These are phyloP conservation scores for Debaryomyces castellii DNA, from an alignment of 805 yeast species.

Conservation along the genomic window DNA sequence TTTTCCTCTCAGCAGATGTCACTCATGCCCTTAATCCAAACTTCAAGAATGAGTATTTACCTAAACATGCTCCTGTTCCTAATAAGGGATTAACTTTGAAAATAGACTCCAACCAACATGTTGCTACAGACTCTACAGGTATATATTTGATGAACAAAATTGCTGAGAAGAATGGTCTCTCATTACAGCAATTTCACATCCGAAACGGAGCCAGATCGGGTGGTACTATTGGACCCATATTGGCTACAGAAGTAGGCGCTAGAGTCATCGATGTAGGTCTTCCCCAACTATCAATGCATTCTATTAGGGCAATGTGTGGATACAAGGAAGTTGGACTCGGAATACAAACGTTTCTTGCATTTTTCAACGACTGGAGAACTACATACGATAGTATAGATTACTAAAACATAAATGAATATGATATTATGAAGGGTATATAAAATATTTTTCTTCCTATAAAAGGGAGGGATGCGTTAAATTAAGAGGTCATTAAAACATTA, in stretches of 20 bases:
- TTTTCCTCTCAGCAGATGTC: constrained; percentile 42
- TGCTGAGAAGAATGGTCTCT: constrained; percentile 20
- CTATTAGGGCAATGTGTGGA: constrained; percentile 38
- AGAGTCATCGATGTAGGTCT: constrained; percentile 77
- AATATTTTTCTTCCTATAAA: too few species aligned
- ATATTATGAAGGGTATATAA: not conserved
- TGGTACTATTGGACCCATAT: constrained; percentile 43
- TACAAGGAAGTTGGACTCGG: constrained; percentile 41
- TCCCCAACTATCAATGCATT: constrained; percentile 82
- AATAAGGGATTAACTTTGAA: constrained; percentile 39
- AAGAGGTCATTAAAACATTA: not conserved
- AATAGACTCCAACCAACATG: constrained; percentile 37
- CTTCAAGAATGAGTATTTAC: constrained; percentile 30
- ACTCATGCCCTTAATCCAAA: constrained; percentile 45
- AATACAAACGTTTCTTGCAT: constrained; percentile 28
- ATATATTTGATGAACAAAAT: constrained; percentile 22
- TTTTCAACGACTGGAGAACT: constrained; percentile 30
- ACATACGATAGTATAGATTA: constrained; percentile 3
- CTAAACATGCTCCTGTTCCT: constrained; percentile 35
- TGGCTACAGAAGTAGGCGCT: constrained; percentile 35
- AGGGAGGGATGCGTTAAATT: not conserved
- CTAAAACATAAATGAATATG: not conserved
- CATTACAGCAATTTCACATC: constrained; percentile 39
- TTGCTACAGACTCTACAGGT: constrained; percentile 36
- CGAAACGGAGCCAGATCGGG: constrained; percentile 43